Evolutionary conservation across 2,329 filamentous ascomycete species (phyloP), one percentile per base, ranked within the genome.

Genomic region (Epichloe gansuensis): DNA sequence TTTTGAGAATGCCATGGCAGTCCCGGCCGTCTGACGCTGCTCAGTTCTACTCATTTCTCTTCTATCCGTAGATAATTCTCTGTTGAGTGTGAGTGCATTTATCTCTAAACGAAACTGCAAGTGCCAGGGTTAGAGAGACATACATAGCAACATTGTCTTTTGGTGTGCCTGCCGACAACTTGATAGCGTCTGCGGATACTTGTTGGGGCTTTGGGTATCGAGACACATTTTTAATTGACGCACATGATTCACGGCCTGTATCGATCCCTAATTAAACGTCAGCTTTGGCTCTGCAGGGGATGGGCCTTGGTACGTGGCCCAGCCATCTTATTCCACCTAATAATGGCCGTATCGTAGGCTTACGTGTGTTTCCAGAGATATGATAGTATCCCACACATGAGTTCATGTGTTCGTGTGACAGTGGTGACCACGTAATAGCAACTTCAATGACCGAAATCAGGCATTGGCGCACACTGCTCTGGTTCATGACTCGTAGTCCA

Each of bases 381-480:
- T 47, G 48, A 21, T 11, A 27, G 36, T 43, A 12, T 31, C 21
- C 13, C 15, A 45, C 4, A 35, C 13, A 48, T 25, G 15, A 17
- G 21, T 53, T 39, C 13, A 52, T n/a, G 15, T 27, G 21, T 53
- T 39, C 31, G 42, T 44, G 38, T 43, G 23, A 44, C 43, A 39
- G 11, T 11, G 25, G 17, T 23, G 21, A 39, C 51, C 31, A 42
- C 23, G 31, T 47, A 21, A 21, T 21, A 47, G 35, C 43, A 40
- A n/a, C 27, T 36, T 12, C 23, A 23, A 44, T 12, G 27, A 17
- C 43, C 43, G 12, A 51, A 40, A 51, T 35, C 42, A 25, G 43
- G 36, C 43, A 51, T 40, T 51, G 49, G 49, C 49, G 43, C 49
- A 49, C 47, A 49, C 25, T 38, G 27, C 4, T 13, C 40, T 21